phyloP scores from a whole-genome alignment of 1,284 basidiomycete species.

The Cryptococcus sp. region DNA sequence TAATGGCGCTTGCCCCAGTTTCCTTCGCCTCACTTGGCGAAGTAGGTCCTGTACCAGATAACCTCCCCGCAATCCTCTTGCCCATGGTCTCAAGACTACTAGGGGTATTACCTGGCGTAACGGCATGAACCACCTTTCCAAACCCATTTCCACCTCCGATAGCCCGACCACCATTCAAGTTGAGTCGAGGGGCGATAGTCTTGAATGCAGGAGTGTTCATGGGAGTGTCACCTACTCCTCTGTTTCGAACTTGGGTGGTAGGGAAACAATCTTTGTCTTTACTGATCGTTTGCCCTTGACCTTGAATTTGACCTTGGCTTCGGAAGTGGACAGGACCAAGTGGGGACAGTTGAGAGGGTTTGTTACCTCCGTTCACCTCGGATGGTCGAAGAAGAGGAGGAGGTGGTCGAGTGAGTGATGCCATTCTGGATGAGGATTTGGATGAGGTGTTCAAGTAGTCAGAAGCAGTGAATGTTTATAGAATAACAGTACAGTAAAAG shows the following conservation, averaged over 20 bases:
- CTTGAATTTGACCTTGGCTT: background rate
- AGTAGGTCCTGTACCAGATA: background rate
- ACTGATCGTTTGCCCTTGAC: no score
- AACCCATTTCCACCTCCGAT: background rate
- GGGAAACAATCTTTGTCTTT: no score
- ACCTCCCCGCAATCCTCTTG: conserved; percentile 3
- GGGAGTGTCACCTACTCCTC: background rate
- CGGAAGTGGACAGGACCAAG: no score
- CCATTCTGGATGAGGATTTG: background rate
- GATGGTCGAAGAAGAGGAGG: background rate
- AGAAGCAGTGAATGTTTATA: background rate
- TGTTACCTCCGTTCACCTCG: no score
- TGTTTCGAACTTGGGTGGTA: no score
- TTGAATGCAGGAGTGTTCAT: background rate
- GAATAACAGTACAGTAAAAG: background rate
- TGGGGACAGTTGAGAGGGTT: background rate
- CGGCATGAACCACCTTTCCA: background rate
- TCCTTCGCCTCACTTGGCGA: no score
- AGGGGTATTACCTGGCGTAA: conserved; percentile 5
- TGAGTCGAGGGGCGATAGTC: background rate
- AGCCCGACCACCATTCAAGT: background rate
- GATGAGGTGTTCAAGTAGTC: background rate
- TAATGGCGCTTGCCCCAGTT: background rate
- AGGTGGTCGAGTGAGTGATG: background rate
- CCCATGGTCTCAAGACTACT: conserved; percentile 5